Conservation (phyloP, 148 eudicot species). For the Chenopodium suecicum region DNA sequence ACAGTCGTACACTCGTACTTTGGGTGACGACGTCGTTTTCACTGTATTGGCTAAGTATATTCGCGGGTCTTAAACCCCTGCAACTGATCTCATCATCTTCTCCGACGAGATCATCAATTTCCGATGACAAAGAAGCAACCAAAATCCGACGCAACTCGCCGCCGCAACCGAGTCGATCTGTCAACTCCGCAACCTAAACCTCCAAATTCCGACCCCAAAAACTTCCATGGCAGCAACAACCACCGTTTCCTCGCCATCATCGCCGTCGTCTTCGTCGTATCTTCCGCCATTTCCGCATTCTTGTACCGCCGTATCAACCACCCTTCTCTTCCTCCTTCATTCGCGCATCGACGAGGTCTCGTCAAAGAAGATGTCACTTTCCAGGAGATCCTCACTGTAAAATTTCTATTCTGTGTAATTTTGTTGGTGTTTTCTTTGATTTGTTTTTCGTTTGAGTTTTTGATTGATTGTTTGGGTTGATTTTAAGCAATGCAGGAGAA, state of each 20-base stretch:
- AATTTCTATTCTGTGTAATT: background rate
- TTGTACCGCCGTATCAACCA: constrained; percentile 33
- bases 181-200: constrained; percentile 12
- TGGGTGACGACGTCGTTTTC: background rate
- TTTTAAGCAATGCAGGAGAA: constrained; percentile 59
- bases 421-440: background rate
- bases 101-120: background rate
- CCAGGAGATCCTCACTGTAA: constrained; percentile 61
- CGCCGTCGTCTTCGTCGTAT: constrained; percentile 34
- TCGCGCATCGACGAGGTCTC: constrained; percentile 31
- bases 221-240: constrained; percentile 18
- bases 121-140: constrained; percentile 44
- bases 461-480: background rate
- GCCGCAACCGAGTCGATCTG: constrained; percentile 31
- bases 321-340: constrained; percentile 24
- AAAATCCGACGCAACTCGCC: constrained; percentile 39
- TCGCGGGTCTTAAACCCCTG: background rate
- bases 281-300: constrained; percentile 37
- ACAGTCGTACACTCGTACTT: too few species aligned
- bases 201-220: constrained; percentile 1
- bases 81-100: background rate
- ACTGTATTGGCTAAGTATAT: too few species aligned
- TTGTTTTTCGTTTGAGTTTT: background rate
- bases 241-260: constrained; percentile 29
- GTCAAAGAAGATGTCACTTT: constrained; percentile 47